Percentiles rank a stretch among this genome's conserved stretches.
These are phyloP conservation scores for Phytophthora fragariaefolia DNA, from an alignment of 352 stramenopile species.

Conservation along the genomic window DNA sequence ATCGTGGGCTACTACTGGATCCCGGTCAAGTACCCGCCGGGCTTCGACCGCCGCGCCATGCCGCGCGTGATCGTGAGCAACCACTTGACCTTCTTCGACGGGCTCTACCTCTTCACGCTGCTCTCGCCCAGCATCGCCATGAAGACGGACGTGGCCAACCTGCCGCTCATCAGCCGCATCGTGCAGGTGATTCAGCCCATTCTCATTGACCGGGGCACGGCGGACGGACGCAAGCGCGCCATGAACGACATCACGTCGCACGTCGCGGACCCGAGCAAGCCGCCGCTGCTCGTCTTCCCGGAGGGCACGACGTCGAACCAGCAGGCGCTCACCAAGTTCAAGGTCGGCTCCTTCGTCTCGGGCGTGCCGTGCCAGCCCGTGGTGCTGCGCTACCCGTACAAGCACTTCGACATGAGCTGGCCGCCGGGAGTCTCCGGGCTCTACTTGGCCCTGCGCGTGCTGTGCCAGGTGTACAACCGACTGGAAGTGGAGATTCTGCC, in stretches of 20 bases:
- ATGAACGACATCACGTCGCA: conserved; percentile 70
- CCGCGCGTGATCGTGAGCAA: conserved; percentile 72
- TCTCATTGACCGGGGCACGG: conserved; percentile 63
- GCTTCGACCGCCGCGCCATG: conserved; percentile 34
- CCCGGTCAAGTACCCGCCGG: conserved; percentile 45
- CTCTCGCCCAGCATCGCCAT: conserved; percentile 73
- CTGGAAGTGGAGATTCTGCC: conserved; percentile 68
- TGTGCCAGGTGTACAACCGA: conserved; percentile 76
- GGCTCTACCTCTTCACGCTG: conserved; percentile 63
- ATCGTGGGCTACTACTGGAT: conserved; percentile 77
- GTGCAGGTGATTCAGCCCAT: conserved; percentile 71
- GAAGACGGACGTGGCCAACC: conserved; percentile 66
- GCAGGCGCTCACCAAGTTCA: conserved; percentile 75
- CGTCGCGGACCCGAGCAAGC: conserved; percentile 46
- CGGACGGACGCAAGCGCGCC: conserved; percentile 57
- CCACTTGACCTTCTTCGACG: conserved; percentile 76
- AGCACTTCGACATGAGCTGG: conserved; percentile 81
- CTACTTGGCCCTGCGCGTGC: conserved; percentile 62
- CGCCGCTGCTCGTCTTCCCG: conserved; percentile 74
- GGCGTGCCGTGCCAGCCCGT: conserved; percentile 64
- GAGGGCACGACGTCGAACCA: conserved; percentile 82
- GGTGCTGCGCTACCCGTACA: conserved; percentile 70
- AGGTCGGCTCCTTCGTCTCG: conserved; percentile 72
- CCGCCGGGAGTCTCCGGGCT: conserved; percentile 56
- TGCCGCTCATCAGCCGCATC: conserved; percentile 63